A percentile compares a stretch with the other conserved stretches of the same genome.
These are phyloP conservation scores for Aspergillus steynii DNA, from an alignment of 495 filamentous ascomycete genomes.

Conservation along the genomic window DNA sequence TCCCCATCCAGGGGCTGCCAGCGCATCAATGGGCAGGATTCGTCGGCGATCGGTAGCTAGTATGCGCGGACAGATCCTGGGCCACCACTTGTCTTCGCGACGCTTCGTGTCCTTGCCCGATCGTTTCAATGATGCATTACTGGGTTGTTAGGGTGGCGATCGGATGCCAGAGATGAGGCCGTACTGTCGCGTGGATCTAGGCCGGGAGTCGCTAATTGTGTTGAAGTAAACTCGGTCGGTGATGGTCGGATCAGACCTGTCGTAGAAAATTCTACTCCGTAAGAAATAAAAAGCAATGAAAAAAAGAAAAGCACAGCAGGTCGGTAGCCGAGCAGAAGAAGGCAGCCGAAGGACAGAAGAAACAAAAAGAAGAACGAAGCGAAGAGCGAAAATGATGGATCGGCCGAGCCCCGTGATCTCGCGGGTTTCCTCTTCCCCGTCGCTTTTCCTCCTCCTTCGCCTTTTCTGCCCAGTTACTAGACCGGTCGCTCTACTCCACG, in stretches of 20 bases:
- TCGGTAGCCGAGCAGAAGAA: background rate
- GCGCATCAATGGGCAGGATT: background rate
- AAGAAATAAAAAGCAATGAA: background rate
- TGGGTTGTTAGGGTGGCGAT: background rate
- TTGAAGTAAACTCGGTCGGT: background rate
- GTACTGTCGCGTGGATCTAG: background rate
- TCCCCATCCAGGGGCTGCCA: background rate
- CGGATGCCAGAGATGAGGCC: background rate
- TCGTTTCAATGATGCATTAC: background rate
- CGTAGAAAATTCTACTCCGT: background rate
- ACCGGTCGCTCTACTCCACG: conserved; percentile 2
- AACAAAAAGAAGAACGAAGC: background rate
- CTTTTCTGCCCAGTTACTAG: conserved; percentile 4
- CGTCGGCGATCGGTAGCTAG: background rate
- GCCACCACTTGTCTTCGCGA: background rate
- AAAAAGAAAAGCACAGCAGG: background rate
- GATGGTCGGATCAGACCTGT: background rate
- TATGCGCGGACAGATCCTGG: background rate
- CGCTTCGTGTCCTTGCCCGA: background rate
- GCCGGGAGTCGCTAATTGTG: too few species aligned
- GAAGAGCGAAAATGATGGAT: background rate
- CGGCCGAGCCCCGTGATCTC: conserved; percentile 1
- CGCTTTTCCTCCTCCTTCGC: conserved; percentile 6
- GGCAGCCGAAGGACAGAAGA: background rate
- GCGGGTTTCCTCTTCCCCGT: conserved; percentile 1